Evolutionary conservation across 2,329 filamentous ascomycete species (phyloP), one percentile per base, ranked within the genome.

Genomic region (Rhytidhysteron rufulum): DNA sequence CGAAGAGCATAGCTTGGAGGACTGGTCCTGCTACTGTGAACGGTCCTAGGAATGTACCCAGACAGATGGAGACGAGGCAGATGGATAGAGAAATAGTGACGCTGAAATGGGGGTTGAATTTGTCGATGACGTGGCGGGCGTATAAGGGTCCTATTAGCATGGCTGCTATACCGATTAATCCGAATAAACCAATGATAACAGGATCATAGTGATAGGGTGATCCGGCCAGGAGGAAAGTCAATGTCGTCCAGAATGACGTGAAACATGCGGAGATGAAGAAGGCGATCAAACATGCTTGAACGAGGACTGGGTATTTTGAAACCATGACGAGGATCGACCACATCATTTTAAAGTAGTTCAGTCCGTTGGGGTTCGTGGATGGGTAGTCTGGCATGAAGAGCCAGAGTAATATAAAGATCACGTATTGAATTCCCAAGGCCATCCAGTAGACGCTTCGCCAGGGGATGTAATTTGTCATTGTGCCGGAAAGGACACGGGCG

Each of bases 381-480:
- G 86, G 88, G 50, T 93, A 93, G 59, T 90, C 85, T 0, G 86
- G 86, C 82, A 93, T 84, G 62, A 82, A 86, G 32, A 81, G 58
- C 69, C 79, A 90, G 5, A 91, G 75, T 0, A 83, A 65, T 5
- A 69, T 48, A 41, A 83, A 76, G 45, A 91, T 82, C 7, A 79
- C 55, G 52, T 79, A 83, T 63, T 93, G 87, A 0, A 86, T 68
- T 0, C 74, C 86, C 4, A 90, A 77, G 0, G 84, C 77, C 44
- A 90, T 71, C 85, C 85, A 91, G 69, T 89, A 93, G 6, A 91
- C 80, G 43, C 78, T 79, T 18, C 87, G 75, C 88, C 88, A 93
- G 47, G 75, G 73, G 0, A 81, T 82, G 55, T 79, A 89, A 51
- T 88, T 79, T 1, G 86, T 80, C 20, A 91, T 74, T 19, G 88